phyloP scores from a whole-genome alignment of 192 early-diverging fungal species.

The Jimgerdemannia lactiflua region DNA sequence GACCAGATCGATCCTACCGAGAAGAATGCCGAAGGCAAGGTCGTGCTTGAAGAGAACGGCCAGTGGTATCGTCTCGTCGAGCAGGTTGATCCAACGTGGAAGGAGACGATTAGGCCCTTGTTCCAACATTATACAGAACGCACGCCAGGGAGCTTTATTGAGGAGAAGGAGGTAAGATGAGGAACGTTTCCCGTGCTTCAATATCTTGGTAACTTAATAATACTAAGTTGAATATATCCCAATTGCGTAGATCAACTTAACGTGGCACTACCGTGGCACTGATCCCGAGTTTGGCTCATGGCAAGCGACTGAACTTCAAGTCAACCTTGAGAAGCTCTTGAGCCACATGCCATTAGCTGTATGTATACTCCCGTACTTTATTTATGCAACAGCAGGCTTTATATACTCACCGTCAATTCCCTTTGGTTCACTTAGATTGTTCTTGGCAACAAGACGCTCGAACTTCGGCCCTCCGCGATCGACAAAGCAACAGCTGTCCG shows the following conservation, averaged over 20 bases:
- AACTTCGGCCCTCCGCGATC: slow-evolving; percentile 88
- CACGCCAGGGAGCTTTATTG: slow-evolving; percentile 96
- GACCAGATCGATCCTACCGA: slow-evolving; percentile 49
- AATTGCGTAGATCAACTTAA: slow-evolving; percentile 68
- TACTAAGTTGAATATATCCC: too few species aligned
- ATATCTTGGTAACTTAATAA: too few species aligned
- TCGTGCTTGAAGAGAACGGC: slow-evolving; percentile 55
- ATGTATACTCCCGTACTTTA: slow-evolving; percentile 10
- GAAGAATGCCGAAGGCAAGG: slow-evolving; percentile 39
- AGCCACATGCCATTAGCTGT: slow-evolving; percentile 89
- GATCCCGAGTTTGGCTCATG: slow-evolving; percentile 94
- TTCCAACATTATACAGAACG: slow-evolving; percentile 98
- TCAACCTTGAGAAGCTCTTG: slow-evolving; percentile 95
- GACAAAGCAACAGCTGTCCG: slow-evolving; percentile 91
- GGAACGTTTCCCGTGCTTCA: not conserved
- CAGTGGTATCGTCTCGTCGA: slow-evolving; percentile 90
- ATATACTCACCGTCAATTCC: not conserved
- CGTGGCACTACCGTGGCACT: slow-evolving; percentile 97
- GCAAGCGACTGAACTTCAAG: slow-evolving; percentile 98
- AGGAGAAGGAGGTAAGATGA: slow-evolving; percentile 82
- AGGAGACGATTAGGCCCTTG: slow-evolving; percentile 86
- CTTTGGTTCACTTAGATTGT: slow-evolving; percentile 59
- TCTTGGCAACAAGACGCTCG: slow-evolving; percentile 94
- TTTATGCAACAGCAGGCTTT: not conserved
- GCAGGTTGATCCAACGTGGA: slow-evolving; percentile 88